phyloP scores from a whole-genome alignment of 2,329 filamentous ascomycete genomes.

The Sarocladium strictum region DNA sequence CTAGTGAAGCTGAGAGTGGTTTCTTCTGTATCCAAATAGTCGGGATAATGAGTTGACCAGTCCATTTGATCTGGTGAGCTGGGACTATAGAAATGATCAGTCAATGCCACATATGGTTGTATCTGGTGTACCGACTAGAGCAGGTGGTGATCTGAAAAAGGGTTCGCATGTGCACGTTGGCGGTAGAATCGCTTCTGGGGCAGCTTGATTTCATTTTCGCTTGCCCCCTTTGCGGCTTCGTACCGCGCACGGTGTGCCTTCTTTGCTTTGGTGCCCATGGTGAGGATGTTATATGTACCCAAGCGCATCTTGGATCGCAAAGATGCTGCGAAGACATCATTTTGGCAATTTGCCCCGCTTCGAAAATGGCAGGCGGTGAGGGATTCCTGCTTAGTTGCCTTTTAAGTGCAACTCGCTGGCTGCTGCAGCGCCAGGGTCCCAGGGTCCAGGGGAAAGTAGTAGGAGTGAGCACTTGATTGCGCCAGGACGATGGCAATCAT shows the following conservation, averaged over 20 bases:
- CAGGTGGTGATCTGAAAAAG: constrained; percentile 90
- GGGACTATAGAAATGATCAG: constrained; percentile 51
- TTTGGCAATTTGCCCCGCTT: constrained; percentile 7
- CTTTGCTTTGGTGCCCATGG: constrained; percentile 30
- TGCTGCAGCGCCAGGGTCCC: background rate
- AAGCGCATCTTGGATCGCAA: background rate
- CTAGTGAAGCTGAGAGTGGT: constrained; percentile 20
- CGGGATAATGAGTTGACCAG: constrained; percentile 80
- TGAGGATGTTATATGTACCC: background rate
- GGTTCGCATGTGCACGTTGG: constrained; percentile 94
- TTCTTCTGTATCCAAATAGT: constrained; percentile 47
- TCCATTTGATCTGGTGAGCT: constrained; percentile 78
- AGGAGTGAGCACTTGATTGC: background rate
- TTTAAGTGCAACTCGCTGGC: background rate
- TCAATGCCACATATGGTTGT: no score
- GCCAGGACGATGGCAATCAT: background rate
- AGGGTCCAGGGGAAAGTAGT: background rate
- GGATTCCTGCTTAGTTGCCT: background rate
- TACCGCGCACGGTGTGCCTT: constrained; percentile 62
- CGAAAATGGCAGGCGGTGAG: constrained; percentile 22
- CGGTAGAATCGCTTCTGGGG: constrained; percentile 96
- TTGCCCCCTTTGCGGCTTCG: constrained; percentile 39
- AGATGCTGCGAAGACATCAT: constrained; percentile 3
- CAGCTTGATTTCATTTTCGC: constrained; percentile 52
- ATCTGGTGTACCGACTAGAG: constrained; percentile 59